Conservation (phyloP, 2,329 filamentous ascomycete species). For the Sporothrix inflata region DNA sequence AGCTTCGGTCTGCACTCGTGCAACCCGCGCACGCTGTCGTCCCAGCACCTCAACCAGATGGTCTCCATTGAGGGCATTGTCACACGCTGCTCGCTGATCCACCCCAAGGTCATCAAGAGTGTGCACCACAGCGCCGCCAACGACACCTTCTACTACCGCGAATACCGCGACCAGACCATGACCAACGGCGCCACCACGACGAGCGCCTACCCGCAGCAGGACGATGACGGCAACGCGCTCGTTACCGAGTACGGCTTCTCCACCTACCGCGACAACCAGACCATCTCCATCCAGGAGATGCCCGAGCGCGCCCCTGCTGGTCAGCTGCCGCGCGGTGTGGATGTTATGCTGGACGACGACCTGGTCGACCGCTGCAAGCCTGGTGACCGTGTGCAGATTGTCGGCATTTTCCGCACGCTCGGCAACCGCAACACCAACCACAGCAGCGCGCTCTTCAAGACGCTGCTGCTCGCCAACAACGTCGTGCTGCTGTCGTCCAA, state of each 20-base stretch:
- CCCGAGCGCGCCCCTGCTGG: conserved; percentile 93
- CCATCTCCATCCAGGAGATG: conserved; percentile 99
- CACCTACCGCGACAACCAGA: conserved; percentile 95
- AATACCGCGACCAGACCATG: conserved; percentile 98
- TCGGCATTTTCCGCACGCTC: conserved; percentile 92
- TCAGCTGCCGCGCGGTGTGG: conserved; percentile 90
- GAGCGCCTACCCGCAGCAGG: conserved; percentile 91
- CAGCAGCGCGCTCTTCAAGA: conserved; percentile 93
- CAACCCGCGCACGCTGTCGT: conserved; percentile 91
- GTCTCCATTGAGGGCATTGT: conserved; percentile 97
- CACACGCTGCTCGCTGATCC: conserved; percentile 90
- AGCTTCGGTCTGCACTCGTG: conserved; percentile 94
- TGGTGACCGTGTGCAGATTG: conserved; percentile 91
- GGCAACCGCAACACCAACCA: conserved; percentile 92
- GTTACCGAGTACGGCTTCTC: conserved; percentile 96
- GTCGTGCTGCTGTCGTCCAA: conserved; percentile 94
- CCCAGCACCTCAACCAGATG: conserved; percentile 91
- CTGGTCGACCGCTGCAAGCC: conserved; percentile 94
- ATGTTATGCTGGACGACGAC: conserved; percentile 96
- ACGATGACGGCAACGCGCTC: conserved; percentile 88
- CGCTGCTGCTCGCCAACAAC: conserved; percentile 90
- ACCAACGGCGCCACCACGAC: conserved; percentile 85
- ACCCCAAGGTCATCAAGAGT: conserved; percentile 97
- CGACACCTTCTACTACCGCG: conserved; percentile 82
- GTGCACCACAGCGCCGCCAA: conserved; percentile 93